Conservation (phyloP, 768 basidiomycete species). For the Xerocomellus intermedius region DNA sequence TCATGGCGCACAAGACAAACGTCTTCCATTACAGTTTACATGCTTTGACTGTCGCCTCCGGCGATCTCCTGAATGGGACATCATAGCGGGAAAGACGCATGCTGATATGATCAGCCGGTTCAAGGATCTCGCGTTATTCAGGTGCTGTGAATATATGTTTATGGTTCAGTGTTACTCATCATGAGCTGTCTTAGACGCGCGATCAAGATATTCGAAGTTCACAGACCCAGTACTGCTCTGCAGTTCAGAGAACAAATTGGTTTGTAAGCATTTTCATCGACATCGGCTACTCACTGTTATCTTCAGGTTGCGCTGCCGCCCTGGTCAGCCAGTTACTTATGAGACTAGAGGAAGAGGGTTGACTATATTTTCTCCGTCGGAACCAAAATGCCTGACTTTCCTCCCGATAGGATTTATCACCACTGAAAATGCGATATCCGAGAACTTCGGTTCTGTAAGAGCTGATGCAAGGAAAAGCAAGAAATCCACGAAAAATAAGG, state of each 20-base stretch:
- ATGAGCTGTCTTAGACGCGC: constrained; percentile 48
- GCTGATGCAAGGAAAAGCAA: constrained; percentile 40
- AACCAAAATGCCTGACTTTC: constrained; percentile 8
- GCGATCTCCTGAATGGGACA: constrained; percentile 65
- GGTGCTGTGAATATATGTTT: constrained; percentile 39
- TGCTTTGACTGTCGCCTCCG: constrained; percentile 79
- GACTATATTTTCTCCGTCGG: neutral
- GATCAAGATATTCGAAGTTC: constrained; percentile 63
- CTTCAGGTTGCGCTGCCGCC: constrained; percentile 49
- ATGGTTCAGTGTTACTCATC: neutral
- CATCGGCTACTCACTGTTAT: constrained; percentile 8
- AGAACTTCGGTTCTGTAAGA: constrained; percentile 47
- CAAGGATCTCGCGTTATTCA: constrained; percentile 67
- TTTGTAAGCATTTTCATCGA: constrained; percentile 28
- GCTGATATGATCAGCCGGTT: constrained; percentile 58
- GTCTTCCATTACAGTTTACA: constrained; percentile 58
- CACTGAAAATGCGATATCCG: constrained; percentile 45
- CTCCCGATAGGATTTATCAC: constrained; percentile 55
- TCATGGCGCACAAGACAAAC: constrained; percentile 55
- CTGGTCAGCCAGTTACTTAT: constrained; percentile 64
- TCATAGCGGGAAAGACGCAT: constrained; percentile 60
- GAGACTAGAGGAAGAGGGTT: constrained; percentile 71
- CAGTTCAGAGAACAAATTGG: constrained; percentile 65
- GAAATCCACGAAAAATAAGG: constrained; percentile 42
- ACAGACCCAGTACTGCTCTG: constrained; percentile 41